Conservation (phyloP, 2,329 filamentous ascomycete genomes). For the Diaporthe humulicola region DNA sequence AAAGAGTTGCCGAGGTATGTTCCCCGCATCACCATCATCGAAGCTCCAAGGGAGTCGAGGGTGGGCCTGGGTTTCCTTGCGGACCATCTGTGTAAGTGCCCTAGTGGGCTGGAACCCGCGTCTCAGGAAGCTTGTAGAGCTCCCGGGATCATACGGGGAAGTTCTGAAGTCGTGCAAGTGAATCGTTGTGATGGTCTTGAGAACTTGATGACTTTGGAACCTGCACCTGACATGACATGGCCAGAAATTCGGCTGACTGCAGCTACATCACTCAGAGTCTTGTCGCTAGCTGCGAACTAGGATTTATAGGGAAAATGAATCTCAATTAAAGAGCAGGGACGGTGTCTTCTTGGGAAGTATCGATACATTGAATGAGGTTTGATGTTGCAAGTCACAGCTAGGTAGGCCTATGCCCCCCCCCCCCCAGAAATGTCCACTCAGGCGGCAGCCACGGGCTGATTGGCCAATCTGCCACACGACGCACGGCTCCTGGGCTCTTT, state of each 20-base stretch:
- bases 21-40: conserved; percentile 31
- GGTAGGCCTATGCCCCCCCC: no score
- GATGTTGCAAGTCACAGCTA: no score
- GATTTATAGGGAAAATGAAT: background rate
- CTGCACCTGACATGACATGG: background rate
- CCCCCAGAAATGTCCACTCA: no score
- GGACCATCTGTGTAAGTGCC: conserved; percentile 1
- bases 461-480: background rate
- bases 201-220: background rate
- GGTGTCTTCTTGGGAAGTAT: background rate
- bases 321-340: background rate
- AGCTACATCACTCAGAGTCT: background rate
- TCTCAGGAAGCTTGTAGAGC: background rate
- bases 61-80: background rate
- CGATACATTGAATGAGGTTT: background rate
- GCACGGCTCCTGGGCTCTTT: background rate
- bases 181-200: background rate
- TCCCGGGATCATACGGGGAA: background rate
- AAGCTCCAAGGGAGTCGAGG: background rate
- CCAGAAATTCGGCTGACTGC: background rate
- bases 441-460: no score
- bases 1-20: conserved; percentile 22
- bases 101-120: background rate
- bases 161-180: background rate
- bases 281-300: background rate